Percentiles rank a stretch among this genome's conserved stretches.
Conservation (phyloP, 2,329 filamentous ascomycete species). For the Sclerotinia glacialis region DNA sequence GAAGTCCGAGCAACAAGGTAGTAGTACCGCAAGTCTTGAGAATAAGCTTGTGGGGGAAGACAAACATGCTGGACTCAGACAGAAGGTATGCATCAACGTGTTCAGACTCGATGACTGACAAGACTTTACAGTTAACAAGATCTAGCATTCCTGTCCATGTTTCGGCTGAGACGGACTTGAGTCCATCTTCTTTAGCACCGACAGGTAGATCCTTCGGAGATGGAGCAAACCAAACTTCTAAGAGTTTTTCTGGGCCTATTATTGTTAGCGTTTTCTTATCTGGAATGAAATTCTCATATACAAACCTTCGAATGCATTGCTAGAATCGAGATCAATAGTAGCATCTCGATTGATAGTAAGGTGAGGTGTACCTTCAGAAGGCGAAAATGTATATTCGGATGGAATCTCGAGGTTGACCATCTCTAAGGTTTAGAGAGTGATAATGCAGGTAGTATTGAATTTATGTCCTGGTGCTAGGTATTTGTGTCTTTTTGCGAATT, state of each 20-base stretch:
- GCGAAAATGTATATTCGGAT: slow-evolving; percentile 77
- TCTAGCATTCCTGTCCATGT: slow-evolving; percentile 97
- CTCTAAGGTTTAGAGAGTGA: slow-evolving; percentile 46
- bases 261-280: slow-evolving; percentile 31
- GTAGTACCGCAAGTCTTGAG: slow-evolving; percentile 98
- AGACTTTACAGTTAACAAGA: slow-evolving; percentile 95
- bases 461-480: slow-evolving; percentile 9
- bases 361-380: slow-evolving; percentile 79
- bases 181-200: slow-evolving; percentile 67
- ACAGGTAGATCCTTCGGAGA: slow-evolving; percentile 70
- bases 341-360: slow-evolving; percentile 97
- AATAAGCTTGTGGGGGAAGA: slow-evolving; percentile 99
- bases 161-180: slow-evolving; percentile 81
- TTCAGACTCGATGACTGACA: slow-evolving; percentile 90
- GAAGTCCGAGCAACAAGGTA: slow-evolving; percentile 83
- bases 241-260: slow-evolving; percentile 86
- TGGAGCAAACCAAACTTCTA: slow-evolving; percentile 97
- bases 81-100: slow-evolving; percentile 94
- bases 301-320: slow-evolving; percentile 90
- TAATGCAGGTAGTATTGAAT: slow-evolving; percentile 25
- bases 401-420: slow-evolving; percentile 85
- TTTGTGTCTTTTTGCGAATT: slow-evolving; percentile 19
- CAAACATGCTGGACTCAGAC: slow-evolving; percentile 99
- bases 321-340: slow-evolving; percentile 87
- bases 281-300: neutral